Evolutionary conservation across 768 basidiomycete species (phyloP), one percentile per base, ranked within the genome.

Genomic region (Chlorophyllum brunneum): DNA sequence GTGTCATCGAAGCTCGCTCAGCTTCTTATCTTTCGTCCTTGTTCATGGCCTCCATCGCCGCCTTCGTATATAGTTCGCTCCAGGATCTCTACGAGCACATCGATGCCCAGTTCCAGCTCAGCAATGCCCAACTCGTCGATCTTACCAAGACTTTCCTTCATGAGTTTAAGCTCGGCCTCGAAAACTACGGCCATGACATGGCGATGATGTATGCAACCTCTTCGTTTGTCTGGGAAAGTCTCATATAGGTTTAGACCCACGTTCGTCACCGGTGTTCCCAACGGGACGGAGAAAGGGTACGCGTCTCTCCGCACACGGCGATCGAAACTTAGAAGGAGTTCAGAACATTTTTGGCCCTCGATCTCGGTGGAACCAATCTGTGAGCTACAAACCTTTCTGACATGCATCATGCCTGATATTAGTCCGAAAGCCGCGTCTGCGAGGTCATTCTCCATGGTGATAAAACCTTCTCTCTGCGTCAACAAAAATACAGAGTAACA

Each of bases 301-400:
- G 81, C 55, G 56, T 30, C 26, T 45, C 16, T 36, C 57, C 29
- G n/a, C 48, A 48, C 48, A 51, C 48, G 46, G 30, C 34, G 23
- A 16, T 51, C 37, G 36, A 51, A 18, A 47, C 55, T 51, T 46
- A 57, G 24, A 34, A 49, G 20, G 44, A 51, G 45, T 45, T 43
- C 61, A 97, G 94, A 39, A 95, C 93, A 5, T 99, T 97, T 70
- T 82, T 98, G 48, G 95, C 97, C 3, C 78, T 98, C 16, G 95
- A 99, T 73, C 81, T 99, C 16, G 97, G 97, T 34, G 97, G 97
- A 51, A 99, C 97, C 20, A 99, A 99, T 66, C 79, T 99, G 89
- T 97, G 69, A 65, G 88, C 75, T 29, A 13, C 22, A 38, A 9
- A 22, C 33, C 44, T 39, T 22, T 1, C 5, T 6, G 40, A 30